These are phyloP conservation scores for Pleurotus cornucopiae DNA, from an alignment of 768 basidiomycete species.

Conservation along the genomic window DNA sequence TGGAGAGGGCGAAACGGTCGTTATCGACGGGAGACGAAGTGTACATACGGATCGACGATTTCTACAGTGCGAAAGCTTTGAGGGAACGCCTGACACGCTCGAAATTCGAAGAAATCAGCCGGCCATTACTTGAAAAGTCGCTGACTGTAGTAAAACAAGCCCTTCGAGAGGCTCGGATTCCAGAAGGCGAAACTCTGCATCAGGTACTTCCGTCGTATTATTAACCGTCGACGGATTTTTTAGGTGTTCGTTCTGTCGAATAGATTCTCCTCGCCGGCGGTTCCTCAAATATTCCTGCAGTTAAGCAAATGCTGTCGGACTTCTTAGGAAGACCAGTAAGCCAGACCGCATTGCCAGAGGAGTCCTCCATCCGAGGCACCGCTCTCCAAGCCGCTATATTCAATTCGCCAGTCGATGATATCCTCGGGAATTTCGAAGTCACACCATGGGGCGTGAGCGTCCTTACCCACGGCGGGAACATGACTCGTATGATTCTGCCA, in stretches of 20 bases:
- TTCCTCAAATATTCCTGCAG: conserved; percentile 69
- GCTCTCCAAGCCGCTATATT: conserved; percentile 68
- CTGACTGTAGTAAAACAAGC: conserved; percentile 86
- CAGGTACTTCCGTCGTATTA: conserved; percentile 35
- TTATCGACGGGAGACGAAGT: conserved; percentile 46
- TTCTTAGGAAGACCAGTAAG: conserved; percentile 68
- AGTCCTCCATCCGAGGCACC: conserved; percentile 72
- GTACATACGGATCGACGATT: conserved; percentile 63
- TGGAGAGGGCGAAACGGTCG: conserved; percentile 73
- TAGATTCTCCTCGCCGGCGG: conserved; percentile 48
- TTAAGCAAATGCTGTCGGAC: conserved; percentile 61
- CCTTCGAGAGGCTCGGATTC: conserved; percentile 74
- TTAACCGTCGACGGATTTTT: not conserved
- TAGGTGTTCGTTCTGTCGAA: conserved; percentile 16
- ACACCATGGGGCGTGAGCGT: conserved; percentile 54
- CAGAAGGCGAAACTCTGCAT: conserved; percentile 67
- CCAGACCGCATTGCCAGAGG: conserved; percentile 67
- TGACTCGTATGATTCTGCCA: conserved; percentile 49
- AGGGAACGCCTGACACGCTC: conserved; percentile 76
- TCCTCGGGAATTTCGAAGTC: conserved; percentile 55
- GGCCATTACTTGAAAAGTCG: conserved; percentile 79
- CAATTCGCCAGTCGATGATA: conserved; percentile 46
- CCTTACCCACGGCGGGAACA: conserved; percentile 63
- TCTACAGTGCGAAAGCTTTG: conserved; percentile 74
- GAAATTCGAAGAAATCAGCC: conserved; percentile 84